A percentile compares a stretch with the other conserved stretches of the same genome.
Evolutionary conservation across 441 rosid species (phyloP).

Genomic region (Gossypium davidsonii): DNA sequence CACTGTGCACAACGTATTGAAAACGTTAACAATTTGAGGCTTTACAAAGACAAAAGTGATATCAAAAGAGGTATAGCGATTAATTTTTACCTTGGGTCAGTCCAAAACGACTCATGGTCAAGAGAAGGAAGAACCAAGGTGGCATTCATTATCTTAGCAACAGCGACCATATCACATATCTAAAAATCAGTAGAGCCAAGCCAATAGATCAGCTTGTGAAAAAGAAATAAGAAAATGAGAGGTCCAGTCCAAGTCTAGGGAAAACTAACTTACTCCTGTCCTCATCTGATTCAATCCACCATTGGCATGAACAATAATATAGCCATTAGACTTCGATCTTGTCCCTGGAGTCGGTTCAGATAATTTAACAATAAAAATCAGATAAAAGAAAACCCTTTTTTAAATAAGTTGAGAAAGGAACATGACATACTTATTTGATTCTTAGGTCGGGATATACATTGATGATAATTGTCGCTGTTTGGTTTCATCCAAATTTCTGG

Average conservation of each 20-base stretch:
- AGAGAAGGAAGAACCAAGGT: conserved; percentile 91
- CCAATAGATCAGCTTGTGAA: not conserved
- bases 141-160: conserved; percentile 91
- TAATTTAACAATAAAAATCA: not conserved
- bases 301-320: conserved; percentile 79
- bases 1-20: conserved; percentile 37
- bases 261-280: conserved; percentile 59
- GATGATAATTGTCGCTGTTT: conserved; percentile 44
- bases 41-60: not conserved
- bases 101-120: conserved; percentile 91
- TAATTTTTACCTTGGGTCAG: conserved; percentile 70
- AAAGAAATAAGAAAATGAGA: not conserved
- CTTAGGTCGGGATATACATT: conserved; percentile 59
- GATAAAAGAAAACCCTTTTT: not conserved
- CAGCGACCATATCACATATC: conserved; percentile 98
- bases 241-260: not conserved
- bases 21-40: not conserved
- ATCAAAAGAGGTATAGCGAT: not conserved
- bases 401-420: not conserved
- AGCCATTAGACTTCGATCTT: conserved; percentile 55
- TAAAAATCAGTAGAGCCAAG: conserved; percentile 21
- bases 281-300: conserved; percentile 99
- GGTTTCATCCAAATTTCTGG: conserved; percentile 94
- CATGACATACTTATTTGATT: conserved; percentile 43
- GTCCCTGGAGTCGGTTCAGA: conserved; percentile 29